Evolutionary conservation across 768 basidiomycete genomes (phyloP).

Genomic region (Hericium coralloides): DNA sequence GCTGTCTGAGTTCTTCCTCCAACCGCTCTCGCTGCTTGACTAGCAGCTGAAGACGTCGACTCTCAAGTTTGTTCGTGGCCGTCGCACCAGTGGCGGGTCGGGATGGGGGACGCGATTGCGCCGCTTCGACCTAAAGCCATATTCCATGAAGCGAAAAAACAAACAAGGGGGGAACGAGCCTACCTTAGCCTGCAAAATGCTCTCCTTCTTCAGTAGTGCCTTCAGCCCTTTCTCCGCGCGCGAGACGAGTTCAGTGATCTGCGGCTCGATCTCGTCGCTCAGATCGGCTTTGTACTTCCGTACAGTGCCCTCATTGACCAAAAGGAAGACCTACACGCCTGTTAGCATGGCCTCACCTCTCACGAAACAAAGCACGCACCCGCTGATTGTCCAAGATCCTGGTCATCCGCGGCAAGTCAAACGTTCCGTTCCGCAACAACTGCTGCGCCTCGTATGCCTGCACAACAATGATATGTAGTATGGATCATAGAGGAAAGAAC

Average conservation of each 20-base stretch:
- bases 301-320: conserved; percentile 67
- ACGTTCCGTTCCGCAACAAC: conserved; percentile 59
- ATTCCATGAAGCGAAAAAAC: neutral
- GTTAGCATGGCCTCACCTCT: neutral
- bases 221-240: conserved; percentile 63
- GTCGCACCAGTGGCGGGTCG: conserved; percentile 39
- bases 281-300: conserved; percentile 66
- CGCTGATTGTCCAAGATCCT: conserved; percentile 59
- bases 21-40: conserved; percentile 58
- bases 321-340: conserved; percentile 54
- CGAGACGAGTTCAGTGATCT: conserved; percentile 65
- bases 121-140: conserved; percentile 35
- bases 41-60: conserved; percentile 53
- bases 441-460: conserved; percentile 64
- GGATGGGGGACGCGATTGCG: conserved; percentile 31
- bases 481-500: neutral
- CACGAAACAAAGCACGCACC: conserved; percentile 26
- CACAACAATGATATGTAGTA: neutral
- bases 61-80: conserved; percentile 55
- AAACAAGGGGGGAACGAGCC: neutral
- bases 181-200: conserved; percentile 56
- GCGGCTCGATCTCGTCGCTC: conserved; percentile 74
- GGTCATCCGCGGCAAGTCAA: conserved; percentile 63
- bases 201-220: conserved; percentile 52
- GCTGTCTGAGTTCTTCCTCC: conserved; percentile 48